These are phyloP conservation scores for Senecio squalidus DNA, from an alignment of 140 eudicot species.

Conservation along the genomic window DNA sequence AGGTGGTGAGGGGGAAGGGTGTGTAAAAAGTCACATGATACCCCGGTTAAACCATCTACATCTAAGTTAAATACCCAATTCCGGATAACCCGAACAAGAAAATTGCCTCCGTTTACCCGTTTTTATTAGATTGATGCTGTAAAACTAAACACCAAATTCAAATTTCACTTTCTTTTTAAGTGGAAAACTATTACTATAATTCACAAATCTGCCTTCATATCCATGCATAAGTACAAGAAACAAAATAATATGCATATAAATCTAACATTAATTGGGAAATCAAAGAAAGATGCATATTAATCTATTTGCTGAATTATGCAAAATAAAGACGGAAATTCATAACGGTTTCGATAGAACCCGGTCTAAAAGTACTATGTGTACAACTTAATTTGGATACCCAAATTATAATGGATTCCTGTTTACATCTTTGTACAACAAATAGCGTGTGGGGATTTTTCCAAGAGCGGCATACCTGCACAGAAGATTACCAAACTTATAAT, in stretches of 20 bases:
- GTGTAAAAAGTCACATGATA: too few relatives aligned
- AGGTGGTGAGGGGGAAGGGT: too few relatives aligned
- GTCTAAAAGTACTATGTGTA: background rate
- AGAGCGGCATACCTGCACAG: constrained; percentile 95
- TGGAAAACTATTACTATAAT: background rate
- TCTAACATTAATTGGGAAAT: background rate
- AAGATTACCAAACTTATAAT: constrained; percentile 10
- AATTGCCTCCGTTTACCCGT: background rate
- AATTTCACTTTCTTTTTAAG: background rate
- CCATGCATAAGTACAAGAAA: background rate
- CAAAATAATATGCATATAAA: too few relatives aligned
- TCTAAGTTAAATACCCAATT: too few relatives aligned
- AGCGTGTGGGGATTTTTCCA: constrained; percentile 76
- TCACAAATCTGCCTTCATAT: background rate
- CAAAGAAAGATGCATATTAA: background rate
- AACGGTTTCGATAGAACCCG: background rate
- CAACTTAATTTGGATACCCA: background rate
- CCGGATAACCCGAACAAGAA: too few relatives aligned
- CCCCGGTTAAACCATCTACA: too few relatives aligned
- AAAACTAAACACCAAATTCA: background rate
- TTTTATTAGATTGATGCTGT: background rate
- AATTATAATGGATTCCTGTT: constrained; percentile 36
- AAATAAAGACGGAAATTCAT: background rate
- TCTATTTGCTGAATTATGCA: background rate
- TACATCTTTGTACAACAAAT: constrained; percentile 87